These are phyloP conservation scores for Monosporozyma solicola DNA, from an alignment of 805 yeast genomes.

Conservation along the genomic window DNA sequence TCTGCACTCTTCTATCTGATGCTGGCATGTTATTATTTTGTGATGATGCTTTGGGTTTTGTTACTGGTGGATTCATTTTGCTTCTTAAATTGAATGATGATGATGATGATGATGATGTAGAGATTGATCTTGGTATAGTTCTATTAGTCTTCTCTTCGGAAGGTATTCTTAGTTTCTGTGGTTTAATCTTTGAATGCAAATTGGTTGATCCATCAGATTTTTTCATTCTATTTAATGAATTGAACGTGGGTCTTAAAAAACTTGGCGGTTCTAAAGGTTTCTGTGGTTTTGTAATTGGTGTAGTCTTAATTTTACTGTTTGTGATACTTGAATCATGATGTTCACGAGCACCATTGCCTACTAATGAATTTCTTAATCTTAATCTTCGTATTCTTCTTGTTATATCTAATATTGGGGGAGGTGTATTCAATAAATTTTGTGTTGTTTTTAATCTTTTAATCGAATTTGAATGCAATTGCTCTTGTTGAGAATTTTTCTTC, in stretches of 20 bases:
- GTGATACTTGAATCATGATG: neutral
- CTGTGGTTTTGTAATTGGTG: constrained; percentile 11
- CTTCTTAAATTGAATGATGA: neutral
- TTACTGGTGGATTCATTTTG: neutral
- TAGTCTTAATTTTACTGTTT: constrained; percentile 8
- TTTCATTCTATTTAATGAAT: constrained; percentile 15
- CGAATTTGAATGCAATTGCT: constrained; percentile 4
- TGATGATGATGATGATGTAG: neutral
- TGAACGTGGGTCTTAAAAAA: constrained; percentile 20
- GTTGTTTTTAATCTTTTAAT: constrained; percentile 7
- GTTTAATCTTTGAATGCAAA: neutral
- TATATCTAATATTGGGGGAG: constrained; percentile 17
- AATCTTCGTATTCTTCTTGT: constrained; percentile 23
- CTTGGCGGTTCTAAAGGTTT: constrained; percentile 17
- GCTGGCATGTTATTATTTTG: neutral
- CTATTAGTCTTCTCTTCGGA: neutral
- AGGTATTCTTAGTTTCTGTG: neutral
- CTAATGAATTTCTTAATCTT: constrained; percentile 11
- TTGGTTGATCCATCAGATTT: neutral
- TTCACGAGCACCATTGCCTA: neutral
- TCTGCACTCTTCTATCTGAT: neutral
- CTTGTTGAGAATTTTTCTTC: constrained; percentile 2
- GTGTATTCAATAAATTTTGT: constrained; percentile 1
- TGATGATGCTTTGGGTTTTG: neutral
- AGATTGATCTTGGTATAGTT: neutral